These are phyloP conservation scores for Glonium stellatum DNA, from an alignment of 495 filamentous ascomycete genomes.

Conservation along the genomic window DNA sequence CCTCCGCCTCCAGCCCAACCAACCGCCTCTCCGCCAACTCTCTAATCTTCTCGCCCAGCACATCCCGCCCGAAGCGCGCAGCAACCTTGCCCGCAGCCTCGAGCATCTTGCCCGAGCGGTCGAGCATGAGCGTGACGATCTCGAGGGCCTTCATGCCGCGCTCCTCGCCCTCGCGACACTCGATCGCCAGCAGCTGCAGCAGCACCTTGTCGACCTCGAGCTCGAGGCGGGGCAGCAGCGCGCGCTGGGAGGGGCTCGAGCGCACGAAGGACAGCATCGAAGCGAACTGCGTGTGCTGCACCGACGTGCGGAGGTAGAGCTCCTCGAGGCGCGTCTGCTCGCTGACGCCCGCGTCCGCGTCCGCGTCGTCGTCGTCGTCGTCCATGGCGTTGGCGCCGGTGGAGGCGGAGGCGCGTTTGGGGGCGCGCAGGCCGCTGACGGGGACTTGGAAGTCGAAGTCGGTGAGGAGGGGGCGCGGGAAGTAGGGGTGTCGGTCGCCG, in stretches of 20 bases:
- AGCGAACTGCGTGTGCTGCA: conserved; percentile 61
- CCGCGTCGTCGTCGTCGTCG: conserved; percentile 31
- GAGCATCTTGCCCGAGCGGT: conserved; percentile 73
- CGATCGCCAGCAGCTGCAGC: conserved; percentile 79
- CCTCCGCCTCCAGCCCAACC: conserved; percentile 51
- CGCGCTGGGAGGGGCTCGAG: conserved; percentile 53
- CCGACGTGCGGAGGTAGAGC: conserved; percentile 63
- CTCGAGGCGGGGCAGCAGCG: conserved; percentile 61
- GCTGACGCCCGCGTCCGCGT: conserved; percentile 18
- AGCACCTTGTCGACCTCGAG: conserved; percentile 79
- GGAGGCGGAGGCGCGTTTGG: conserved; percentile 30
- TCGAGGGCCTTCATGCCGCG: conserved; percentile 91
- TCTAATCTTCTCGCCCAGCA: conserved; percentile 80
- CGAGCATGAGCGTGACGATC: conserved; percentile 68
- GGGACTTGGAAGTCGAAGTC: conserved; percentile 93
- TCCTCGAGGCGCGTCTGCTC: conserved; percentile 56
- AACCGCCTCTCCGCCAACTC: conserved; percentile 63
- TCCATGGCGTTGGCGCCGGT: no score
- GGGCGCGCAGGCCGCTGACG: conserved; percentile 46
- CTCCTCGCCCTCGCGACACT: conserved; percentile 88
- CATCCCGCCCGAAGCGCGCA: conserved; percentile 62
- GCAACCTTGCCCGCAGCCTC: conserved; percentile 82
- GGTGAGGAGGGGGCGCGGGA: conserved; percentile 81
- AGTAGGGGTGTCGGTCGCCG: conserved; percentile 86
- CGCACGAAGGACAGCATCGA: conserved; percentile 61